These are phyloP conservation scores for Dactylellina sp. DNA, from an alignment of 2,329 filamentous ascomycete species.

Conservation along the genomic window DNA sequence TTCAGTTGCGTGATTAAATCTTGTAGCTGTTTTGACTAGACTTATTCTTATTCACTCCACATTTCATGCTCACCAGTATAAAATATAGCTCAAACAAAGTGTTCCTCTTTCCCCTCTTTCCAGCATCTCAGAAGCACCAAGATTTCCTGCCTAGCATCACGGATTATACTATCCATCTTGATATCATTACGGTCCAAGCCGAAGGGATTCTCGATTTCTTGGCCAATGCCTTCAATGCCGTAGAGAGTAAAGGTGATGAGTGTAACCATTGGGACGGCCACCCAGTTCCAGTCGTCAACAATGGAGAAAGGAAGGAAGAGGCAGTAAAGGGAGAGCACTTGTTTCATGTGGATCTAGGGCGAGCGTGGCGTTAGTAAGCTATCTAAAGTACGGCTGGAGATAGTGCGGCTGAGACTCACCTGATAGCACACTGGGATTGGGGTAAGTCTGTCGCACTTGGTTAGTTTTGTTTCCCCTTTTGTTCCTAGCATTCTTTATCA, in stretches of 20 bases:
- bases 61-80: too few relatives aligned
- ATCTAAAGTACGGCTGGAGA: not conserved
- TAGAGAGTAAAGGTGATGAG: conserved; percentile 74
- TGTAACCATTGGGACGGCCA: conserved; percentile 70
- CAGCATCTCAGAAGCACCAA: conserved; percentile 71
- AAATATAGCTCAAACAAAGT: conserved; percentile 56
- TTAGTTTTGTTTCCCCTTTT: too few relatives aligned
- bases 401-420: conserved; percentile 29
- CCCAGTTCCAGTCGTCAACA: conserved; percentile 73
- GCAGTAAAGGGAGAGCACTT: conserved; percentile 73
- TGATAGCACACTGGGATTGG: conserved; percentile 74
- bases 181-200: conserved; percentile 75
- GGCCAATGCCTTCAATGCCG: conserved; percentile 68
- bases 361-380: not conserved
- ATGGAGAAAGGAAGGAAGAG: conserved; percentile 74
- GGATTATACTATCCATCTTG: conserved; percentile 74
- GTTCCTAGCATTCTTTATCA: not conserved
- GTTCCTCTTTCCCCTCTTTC: conserved; percentile 62
- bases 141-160: conserved; percentile 71
- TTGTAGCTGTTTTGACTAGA: too few relatives aligned
- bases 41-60: too few relatives aligned
- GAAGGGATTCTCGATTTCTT: conserved; percentile 74
- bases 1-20: too few relatives aligned
- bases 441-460: conserved; percentile 64
- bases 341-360: conserved; percentile 71